These are phyloP conservation scores for Mycena sanguinolenta DNA, from an alignment of 768 basidiomycete species.

Conservation along the genomic window DNA sequence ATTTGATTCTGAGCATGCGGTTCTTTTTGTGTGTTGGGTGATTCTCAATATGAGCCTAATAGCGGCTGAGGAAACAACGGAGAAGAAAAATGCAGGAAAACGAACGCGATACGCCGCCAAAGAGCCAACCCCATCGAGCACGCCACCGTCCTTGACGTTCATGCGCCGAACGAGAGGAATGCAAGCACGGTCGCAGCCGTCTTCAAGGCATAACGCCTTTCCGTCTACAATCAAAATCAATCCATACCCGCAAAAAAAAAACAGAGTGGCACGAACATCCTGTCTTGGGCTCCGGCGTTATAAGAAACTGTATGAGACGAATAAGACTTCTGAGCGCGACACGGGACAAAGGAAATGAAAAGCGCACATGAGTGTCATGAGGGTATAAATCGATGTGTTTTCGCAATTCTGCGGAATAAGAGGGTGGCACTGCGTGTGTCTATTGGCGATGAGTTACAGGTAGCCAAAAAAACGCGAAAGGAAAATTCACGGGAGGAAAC, in stretches of 20 bases:
- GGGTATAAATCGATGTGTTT: constrained; percentile 49
- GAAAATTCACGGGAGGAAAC: constrained; percentile 13
- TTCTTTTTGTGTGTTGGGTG: constrained; percentile 43
- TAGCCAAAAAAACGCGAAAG: neutral
- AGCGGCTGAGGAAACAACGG: constrained; percentile 8
- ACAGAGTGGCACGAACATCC: constrained; percentile 35
- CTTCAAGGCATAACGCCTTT: constrained; percentile 58
- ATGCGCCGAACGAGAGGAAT: constrained; percentile 51
- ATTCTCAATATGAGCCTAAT: constrained; percentile 46
- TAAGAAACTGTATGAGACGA: constrained; percentile 15
- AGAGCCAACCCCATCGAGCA: constrained; percentile 58
- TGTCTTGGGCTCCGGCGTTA: constrained; percentile 12
- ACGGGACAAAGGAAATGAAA: constrained; percentile 12
- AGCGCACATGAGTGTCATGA: constrained; percentile 51
- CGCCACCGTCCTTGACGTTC: constrained; percentile 55
- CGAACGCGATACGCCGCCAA: constrained; percentile 62
- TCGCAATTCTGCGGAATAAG: constrained; percentile 47
- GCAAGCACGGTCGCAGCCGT: constrained; percentile 52
- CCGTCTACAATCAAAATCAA: constrained; percentile 51
- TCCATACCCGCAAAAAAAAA: constrained; percentile 8
- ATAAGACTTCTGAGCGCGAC: neutral
- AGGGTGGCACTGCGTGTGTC: neutral
- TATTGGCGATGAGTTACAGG: neutral
- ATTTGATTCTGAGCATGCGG: constrained; percentile 27
- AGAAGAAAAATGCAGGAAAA: constrained; percentile 21